phyloP scores from a whole-genome alignment of 1,139 yeast species.

The Geotrichum restrictum region DNA sequence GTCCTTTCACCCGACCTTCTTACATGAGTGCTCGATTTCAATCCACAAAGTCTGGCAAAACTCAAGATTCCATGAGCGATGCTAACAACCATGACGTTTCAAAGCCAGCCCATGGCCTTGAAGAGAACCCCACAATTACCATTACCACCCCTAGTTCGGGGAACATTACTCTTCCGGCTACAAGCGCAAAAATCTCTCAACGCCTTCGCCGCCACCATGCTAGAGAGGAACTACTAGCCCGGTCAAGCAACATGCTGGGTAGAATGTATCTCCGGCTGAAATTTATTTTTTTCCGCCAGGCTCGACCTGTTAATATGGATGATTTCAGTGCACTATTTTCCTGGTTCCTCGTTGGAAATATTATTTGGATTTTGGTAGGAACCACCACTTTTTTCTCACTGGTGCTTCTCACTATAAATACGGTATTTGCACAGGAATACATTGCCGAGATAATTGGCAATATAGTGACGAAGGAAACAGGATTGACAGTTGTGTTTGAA shows the following conservation, averaged over 20 bases:
- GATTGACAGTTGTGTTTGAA: slow-evolving; percentile 84
- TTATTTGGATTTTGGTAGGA: slow-evolving; percentile 69
- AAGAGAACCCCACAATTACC: slow-evolving; percentile 11
- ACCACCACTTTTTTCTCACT: slow-evolving; percentile 87
- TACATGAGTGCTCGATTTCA: not conserved
- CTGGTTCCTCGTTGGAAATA: slow-evolving; percentile 86
- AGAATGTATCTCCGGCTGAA: slow-evolving; percentile 56
- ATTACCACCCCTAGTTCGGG: slow-evolving; percentile 16
- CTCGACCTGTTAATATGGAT: slow-evolving; percentile 77
- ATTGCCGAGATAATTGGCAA: slow-evolving; percentile 81
- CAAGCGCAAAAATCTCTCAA: slow-evolving; percentile 13
- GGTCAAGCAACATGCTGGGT: slow-evolving; percentile 49
- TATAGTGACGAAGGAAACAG: slow-evolving; percentile 75
- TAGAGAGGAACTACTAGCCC: slow-evolving; percentile 51
- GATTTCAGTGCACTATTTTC: slow-evolving; percentile 86
- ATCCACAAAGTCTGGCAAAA: slow-evolving; percentile 1
- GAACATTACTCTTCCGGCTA: slow-evolving; percentile 16
- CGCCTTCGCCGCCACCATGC: slow-evolving; percentile 29
- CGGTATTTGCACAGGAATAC: slow-evolving; percentile 85
- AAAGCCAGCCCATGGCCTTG: not conserved
- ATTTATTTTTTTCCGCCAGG: slow-evolving; percentile 64
- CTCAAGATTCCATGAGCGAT: not conserved
- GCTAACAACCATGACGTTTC: not conserved
- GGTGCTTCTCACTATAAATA: slow-evolving; percentile 71
- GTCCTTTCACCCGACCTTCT: not conserved